Conservation (phyloP, 495 filamentous ascomycete species). For the Evernia prunastri region DNA sequence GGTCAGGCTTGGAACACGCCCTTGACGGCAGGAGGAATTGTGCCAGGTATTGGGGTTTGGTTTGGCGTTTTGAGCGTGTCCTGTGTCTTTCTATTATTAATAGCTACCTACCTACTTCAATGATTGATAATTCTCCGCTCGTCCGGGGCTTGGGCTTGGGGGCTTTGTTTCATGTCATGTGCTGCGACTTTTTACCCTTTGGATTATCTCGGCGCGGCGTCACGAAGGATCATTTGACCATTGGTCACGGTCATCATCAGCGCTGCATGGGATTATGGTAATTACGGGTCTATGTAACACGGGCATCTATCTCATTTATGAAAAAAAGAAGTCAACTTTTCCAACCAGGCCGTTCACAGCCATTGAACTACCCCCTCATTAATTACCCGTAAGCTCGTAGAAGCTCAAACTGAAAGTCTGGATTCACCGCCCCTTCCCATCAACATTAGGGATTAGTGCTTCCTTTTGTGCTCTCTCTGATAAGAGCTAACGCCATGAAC, state of each 20-base stretch:
- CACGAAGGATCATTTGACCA: neutral
- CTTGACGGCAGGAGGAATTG: neutral
- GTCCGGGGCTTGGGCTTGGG: neutral
- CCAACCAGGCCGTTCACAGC: neutral
- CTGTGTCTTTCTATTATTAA: neutral
- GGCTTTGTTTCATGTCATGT: too few relatives aligned
- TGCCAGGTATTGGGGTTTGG: neutral
- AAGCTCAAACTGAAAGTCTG: neutral
- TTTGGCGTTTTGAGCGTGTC: neutral
- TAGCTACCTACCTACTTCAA: too few relatives aligned
- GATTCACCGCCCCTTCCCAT: neutral
- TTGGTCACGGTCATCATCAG: neutral
- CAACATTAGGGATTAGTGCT: neutral
- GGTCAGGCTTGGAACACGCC: too few relatives aligned
- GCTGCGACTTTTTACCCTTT: too few relatives aligned
- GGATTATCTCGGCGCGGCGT: neutral
- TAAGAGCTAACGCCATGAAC: constrained; percentile 11
- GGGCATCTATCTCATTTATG: neutral
- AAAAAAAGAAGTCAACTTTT: too few relatives aligned
- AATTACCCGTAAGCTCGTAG: neutral
- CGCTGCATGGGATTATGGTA: neutral
- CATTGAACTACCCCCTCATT: neutral
- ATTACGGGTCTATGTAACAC: neutral
- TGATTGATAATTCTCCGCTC: neutral
- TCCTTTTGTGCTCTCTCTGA: constrained; percentile 6